Evolutionary conservation across 345 rosid genomes (phyloP), one percentile per base, ranked within the genome.

Genomic region (Populus ilicifolia): DNA sequence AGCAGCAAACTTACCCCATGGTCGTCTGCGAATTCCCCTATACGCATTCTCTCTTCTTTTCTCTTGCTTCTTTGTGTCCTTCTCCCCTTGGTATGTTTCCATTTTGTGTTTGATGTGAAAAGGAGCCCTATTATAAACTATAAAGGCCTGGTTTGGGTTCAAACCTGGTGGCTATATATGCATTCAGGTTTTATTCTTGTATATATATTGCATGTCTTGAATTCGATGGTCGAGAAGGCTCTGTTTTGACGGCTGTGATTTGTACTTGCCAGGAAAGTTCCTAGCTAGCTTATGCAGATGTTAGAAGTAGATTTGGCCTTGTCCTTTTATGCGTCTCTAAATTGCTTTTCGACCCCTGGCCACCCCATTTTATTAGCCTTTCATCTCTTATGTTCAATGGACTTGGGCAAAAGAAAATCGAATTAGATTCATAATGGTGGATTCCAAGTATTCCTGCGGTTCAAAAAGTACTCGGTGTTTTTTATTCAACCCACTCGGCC

Each of bases 1-100:
- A 0, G 93, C 97, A 0, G 97, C 92, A 4, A 86, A 93, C 80
- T 89, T 93, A 0, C 98, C 98, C 98, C 98, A 90, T 0, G 94
- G 93, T 44, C 97, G 81, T 82, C 88, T 78, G 6, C 97, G 78
- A 71, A 93, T 89, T 2, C 97, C 98, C 76, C 92, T 65, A 77
- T 91, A 92, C 21, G 85, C 87, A n/a, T 65, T 79, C 80, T 86
- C 90, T 16, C 84, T 33, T 8, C n/a, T 76, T n/a, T 27, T 67
- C 39, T 38, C 50, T 14, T 61, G 68, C 54, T 43, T 76, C 56
- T 39, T 78, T 46, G 14, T 39, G 66, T 0, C 70, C 70, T 20
- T 74, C 69, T 16, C 72, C 2, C 76, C 77, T 23, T n/a, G 75
- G 27, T 30, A 61, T 12, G 70, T 65, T 39, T 79, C 82, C 87